Evolutionary conservation across 371 early-diverging fungal species (phyloP).

Genomic region (Rhizomucor miehei): DNA sequence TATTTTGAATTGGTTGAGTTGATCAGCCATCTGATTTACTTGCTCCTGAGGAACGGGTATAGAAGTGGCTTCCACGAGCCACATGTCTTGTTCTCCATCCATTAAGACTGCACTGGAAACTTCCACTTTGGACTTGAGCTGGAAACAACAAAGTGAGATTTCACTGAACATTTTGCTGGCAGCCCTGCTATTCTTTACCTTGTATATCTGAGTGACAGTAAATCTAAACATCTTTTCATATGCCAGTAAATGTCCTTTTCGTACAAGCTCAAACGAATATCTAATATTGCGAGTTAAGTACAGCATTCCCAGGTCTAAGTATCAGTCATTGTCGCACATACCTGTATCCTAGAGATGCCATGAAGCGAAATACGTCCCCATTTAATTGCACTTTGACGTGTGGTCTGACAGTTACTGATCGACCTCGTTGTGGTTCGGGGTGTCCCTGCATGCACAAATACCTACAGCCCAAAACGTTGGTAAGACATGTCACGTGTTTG

Average conservation of each 20-base stretch:
- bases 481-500: neutral
- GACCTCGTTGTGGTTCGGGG: constrained; percentile 46
- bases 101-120: constrained; percentile 27
- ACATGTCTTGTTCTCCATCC: constrained; percentile 25
- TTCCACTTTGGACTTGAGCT: constrained; percentile 38
- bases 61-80: constrained; percentile 46
- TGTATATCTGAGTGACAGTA: constrained; percentile 39
- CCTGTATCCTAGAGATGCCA: constrained; percentile 47
- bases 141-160: neutral
- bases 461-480: constrained; percentile 11
- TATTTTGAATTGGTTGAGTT: constrained; percentile 36
- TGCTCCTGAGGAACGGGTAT: constrained; percentile 44
- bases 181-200: constrained; percentile 18
- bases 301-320: neutral
- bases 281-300: constrained; percentile 14
- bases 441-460: constrained; percentile 45
- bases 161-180: too few species aligned
- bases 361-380: constrained; percentile 48
- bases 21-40: constrained; percentile 48
- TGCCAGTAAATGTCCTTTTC: constrained; percentile 38
- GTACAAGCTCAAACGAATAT: constrained; percentile 48
- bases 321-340: neutral
- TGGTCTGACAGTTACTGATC: constrained; percentile 47
- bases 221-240: constrained; percentile 40
- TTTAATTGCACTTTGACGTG: constrained; percentile 39